Evolutionary conservation across 2,329 filamentous ascomycete genomes (phyloP).

Genomic region (Nemania abortiva): DNA sequence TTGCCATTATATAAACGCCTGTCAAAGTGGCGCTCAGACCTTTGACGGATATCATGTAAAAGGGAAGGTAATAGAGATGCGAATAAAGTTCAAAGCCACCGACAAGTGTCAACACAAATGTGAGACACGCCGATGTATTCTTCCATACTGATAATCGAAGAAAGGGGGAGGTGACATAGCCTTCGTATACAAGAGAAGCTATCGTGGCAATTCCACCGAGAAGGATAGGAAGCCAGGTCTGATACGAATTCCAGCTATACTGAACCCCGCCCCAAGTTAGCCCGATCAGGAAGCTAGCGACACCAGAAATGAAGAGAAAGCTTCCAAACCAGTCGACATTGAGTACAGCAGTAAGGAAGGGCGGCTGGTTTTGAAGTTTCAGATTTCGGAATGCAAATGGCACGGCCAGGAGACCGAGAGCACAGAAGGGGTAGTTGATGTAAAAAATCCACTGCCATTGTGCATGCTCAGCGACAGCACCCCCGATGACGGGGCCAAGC

Average conservation of each 20-base stretch:
- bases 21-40: conserved; percentile 20
- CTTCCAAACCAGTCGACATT: conserved; percentile 63
- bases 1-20: conserved; percentile 35
- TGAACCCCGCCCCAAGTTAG: conserved; percentile 60
- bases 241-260: conserved; percentile 56
- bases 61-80: conserved; percentile 31
- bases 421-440: conserved; percentile 41
- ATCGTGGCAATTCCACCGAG: conserved; percentile 41
- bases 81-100: conserved; percentile 27
- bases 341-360: conserved; percentile 18
- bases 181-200: conserved; percentile 43
- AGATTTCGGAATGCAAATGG: conserved; percentile 39
- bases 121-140: conserved; percentile 19
- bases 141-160: conserved; percentile 27
- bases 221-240: conserved; percentile 35
- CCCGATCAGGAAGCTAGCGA: conserved; percentile 60
- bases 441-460: conserved; percentile 41
- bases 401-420: conserved; percentile 37
- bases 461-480: conserved; percentile 33
- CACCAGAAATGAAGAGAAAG: conserved; percentile 60
- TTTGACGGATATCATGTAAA: conserved; percentile 35
- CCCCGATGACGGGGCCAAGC: conserved; percentile 35
- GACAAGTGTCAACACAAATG: conserved; percentile 23
- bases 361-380: conserved; percentile 15
- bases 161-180: conserved; percentile 30